phyloP scores from a whole-genome alignment of 2,329 filamentous ascomycete genomes.

The Penicillium fuscoglaucum region DNA sequence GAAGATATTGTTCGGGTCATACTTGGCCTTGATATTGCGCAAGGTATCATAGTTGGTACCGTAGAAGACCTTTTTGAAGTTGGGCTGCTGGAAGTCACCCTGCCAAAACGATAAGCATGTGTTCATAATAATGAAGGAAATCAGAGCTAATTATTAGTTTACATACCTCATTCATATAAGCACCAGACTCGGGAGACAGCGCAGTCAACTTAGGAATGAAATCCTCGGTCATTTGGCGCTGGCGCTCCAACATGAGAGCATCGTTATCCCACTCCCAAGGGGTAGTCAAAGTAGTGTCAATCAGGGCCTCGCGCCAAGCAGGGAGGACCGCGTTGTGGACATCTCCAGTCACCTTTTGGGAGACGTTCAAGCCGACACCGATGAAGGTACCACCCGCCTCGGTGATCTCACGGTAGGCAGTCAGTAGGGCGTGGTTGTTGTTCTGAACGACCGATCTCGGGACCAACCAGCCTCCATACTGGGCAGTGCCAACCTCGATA shows the following conservation, averaged over 20 bases:
- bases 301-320: constrained; percentile 48
- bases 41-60: constrained; percentile 39
- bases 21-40: constrained; percentile 39
- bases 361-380: constrained; percentile 43
- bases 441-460: constrained; percentile 37
- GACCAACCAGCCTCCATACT: constrained; percentile 39
- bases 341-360: constrained; percentile 41
- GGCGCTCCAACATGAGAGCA: constrained; percentile 36
- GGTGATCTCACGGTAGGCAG: constrained; percentile 37
- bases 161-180: constrained; percentile 22
- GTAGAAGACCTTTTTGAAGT: constrained; percentile 41
- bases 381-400: constrained; percentile 37
- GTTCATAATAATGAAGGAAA: neutral
- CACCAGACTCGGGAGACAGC: constrained; percentile 38
- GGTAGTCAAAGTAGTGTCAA: constrained; percentile 36
- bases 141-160: neutral
- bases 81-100: constrained; percentile 37
- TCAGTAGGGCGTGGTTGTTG: constrained; percentile 33
- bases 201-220: constrained; percentile 39
- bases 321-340: constrained; percentile 45
- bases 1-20: constrained; percentile 40
- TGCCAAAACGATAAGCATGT: neutral
- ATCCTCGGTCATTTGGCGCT: constrained; percentile 42
- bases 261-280: constrained; percentile 41
- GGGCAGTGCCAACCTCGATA: constrained; percentile 42